A percentile compares a stretch with the other conserved stretches of the same genome.
Conservation (phyloP, 2,329 filamentous ascomycete genomes). For the Cladorrhinum sp. region DNA sequence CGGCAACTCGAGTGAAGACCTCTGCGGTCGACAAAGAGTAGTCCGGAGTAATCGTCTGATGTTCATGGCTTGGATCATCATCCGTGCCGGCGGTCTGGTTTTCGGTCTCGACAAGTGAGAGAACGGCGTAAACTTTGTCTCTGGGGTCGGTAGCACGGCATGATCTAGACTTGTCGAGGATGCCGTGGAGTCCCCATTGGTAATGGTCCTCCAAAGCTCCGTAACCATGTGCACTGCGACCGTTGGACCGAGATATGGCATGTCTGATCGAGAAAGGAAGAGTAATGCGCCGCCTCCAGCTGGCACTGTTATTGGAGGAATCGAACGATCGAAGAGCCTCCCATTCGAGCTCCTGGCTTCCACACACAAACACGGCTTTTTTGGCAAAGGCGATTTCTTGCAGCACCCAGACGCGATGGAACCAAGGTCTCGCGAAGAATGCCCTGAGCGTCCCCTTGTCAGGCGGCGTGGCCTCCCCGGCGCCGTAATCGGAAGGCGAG, state of each 20-base stretch:
- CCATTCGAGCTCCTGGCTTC: not conserved
- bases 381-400: not conserved
- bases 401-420: not conserved
- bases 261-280: not conserved
- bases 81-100: not conserved
- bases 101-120: not conserved
- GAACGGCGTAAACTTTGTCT: not conserved
- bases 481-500: not conserved
- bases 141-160: not conserved
- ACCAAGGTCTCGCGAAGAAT: not conserved
- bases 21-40: not conserved
- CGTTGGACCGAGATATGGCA: not conserved
- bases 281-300: not conserved
- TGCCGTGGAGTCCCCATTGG: not conserved
- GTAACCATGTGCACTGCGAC: not conserved
- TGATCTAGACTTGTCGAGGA: not conserved
- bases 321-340: not conserved
- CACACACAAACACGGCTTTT: not conserved
- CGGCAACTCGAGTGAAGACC: not conserved
- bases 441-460: not conserved
- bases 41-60: not conserved
- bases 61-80: not conserved
- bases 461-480: not conserved
- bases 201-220: not conserved
- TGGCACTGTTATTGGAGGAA: not conserved